Conservation (phyloP, 2,329 filamentous ascomycete species). For the Pseudogymnoascus sp. region DNA sequence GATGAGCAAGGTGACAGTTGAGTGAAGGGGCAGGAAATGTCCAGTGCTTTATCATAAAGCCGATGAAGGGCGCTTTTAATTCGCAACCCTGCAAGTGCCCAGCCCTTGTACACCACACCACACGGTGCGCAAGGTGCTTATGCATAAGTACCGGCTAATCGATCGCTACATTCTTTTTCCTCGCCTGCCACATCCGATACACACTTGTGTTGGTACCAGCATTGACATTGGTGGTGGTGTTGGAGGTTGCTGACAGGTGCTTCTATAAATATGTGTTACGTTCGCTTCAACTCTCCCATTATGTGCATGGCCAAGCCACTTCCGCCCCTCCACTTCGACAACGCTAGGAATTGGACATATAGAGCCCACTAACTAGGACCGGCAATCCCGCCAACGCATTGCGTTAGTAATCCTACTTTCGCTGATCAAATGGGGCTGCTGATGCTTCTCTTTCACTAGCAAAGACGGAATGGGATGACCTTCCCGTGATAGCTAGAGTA, state of each 20-base stretch:
- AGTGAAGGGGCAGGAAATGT: not conserved
- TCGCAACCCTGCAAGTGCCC: not conserved
- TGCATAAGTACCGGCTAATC: not conserved
- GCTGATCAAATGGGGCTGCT: not conserved
- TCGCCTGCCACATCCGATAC: not conserved
- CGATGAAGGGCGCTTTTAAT: not conserved
- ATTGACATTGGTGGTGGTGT: not conserved
- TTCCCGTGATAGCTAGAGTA: not conserved
- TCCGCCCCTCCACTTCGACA: not conserved
- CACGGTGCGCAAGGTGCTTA: not conserved
- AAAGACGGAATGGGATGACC: not conserved
- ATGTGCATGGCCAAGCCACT: not conserved
- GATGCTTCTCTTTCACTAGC: not conserved
- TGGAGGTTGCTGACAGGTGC: not conserved
- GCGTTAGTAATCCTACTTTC: not conserved
- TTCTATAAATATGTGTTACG: slow-evolving; percentile 4
- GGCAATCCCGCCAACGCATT: not conserved
- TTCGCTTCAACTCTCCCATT: not conserved
- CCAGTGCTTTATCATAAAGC: slow-evolving; percentile 1
- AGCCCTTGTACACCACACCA: not conserved
- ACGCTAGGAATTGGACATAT: not conserved
- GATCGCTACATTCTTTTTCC: not conserved
- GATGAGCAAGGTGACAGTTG: not conserved
- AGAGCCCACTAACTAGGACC: not conserved
- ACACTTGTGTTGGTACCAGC: not conserved